Evolutionary conservation across 257 asterid genomes (phyloP), one percentile per base, ranked within the genome.

Genomic region (Nemophila menziesii): DNA sequence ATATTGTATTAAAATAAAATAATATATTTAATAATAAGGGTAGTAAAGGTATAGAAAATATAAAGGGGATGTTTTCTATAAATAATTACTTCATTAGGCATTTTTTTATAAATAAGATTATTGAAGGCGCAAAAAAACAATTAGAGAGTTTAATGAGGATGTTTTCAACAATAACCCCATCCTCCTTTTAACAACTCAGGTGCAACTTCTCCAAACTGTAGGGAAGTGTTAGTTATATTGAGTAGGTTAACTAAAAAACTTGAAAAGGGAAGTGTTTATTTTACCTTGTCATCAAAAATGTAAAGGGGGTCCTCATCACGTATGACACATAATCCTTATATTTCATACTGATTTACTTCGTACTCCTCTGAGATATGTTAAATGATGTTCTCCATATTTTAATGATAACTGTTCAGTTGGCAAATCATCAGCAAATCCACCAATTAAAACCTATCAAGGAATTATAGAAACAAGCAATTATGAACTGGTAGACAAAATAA

Each of bases 291-390:
- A 49, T 81, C 93, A 74, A 90, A 90, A 47, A 90, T 67, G 69
- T 90, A 90, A 4, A 90, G 73, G 46, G 99, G 99, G 63, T 90
- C 99, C 73, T 90, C 99, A 33, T 90, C 99, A 48, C 64, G 67
- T 85, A 90, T 10, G 85, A 67, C 49, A 71, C 50, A 47, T 90
- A 90, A 62, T 90, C 96, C 80, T 77, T 79, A 38, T 79, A 78
- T 47, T 63, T 81, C 86, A 90, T 85, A 33, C 16, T 69, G 29
- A 90, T 63, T 66, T 81, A 85, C 70, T 57, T 61, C 3, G 93
- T 34, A 64, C 92, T 75, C 77, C 78, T 79, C 62, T 85, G 93
- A 46, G 99, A 90, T 62, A 90, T 66, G 62, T 72, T 73, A 60
- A 90, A 85, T 58, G 67, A 56, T 26, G 66, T 64, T 77, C 99